Evolutionary conservation across 139 green algal species (phyloP).

Genomic region (Closterium sp.): DNA sequence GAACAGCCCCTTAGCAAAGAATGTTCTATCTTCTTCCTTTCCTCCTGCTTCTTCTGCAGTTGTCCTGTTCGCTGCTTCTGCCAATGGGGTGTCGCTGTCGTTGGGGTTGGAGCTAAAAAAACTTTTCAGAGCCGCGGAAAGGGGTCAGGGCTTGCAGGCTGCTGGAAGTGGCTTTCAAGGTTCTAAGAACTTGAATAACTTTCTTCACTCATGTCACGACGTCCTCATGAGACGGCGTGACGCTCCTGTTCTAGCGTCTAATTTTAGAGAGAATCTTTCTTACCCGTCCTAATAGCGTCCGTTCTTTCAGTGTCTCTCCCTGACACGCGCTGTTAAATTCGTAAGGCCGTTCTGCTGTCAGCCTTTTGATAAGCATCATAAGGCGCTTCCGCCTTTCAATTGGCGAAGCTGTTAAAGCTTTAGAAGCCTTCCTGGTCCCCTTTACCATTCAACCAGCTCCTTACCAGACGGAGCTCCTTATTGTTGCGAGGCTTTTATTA

Average conservation of each 20-base stretch:
- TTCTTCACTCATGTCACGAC: not conserved
- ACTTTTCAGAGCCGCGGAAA: not conserved
- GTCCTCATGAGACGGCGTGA: not conserved
- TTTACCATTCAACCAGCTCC: not conserved
- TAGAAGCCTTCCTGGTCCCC: not conserved
- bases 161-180: not conserved
- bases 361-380: not conserved
- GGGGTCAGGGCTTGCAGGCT: not conserved
- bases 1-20: not conserved
- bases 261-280: no score
- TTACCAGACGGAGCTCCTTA: no score
- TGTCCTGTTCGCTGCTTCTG: not conserved
- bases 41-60: not conserved
- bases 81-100: no score
- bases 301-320: no score
- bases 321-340: no score
- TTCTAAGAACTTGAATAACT: not conserved
- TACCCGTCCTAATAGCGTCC: no score
- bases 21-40: not conserved
- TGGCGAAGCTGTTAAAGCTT: not conserved
- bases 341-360: no score
- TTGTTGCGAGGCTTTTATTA: not conserved
- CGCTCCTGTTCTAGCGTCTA: not conserved
- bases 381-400: no score
- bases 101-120: not conserved